phyloP scores from a whole-genome alignment of 208 protist genomes.

The Acanthamoeba sp. region DNA sequence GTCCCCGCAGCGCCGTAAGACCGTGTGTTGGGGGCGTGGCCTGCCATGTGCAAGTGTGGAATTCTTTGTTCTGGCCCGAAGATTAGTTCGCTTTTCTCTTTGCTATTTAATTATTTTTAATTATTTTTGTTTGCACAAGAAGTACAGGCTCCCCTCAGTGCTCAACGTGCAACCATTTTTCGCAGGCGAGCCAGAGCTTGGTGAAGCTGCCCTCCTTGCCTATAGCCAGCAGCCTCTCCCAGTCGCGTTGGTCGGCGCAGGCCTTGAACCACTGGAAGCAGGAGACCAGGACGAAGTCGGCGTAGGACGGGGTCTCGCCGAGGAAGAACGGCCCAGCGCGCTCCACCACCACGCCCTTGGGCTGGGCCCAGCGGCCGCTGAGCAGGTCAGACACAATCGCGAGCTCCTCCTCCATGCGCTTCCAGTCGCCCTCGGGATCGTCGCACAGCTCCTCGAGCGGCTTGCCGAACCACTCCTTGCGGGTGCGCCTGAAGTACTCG shows the following conservation, averaged over 20 bases:
- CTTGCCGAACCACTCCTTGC: constrained; percentile 48
- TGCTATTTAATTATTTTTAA: no score
- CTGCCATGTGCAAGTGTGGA: not conserved
- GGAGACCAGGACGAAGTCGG: constrained; percentile 39
- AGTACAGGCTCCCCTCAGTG: not conserved
- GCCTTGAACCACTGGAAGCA: constrained; percentile 41
- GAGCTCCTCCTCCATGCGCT: not conserved
- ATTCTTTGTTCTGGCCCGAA: not conserved
- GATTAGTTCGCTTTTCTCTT: not conserved
- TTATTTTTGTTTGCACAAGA: no score
- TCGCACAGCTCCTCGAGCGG: constrained; percentile 19
- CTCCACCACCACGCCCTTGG: not conserved
- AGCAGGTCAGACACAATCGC: constrained; percentile 54
- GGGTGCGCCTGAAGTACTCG: constrained; percentile 28
- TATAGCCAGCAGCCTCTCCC: not conserved
- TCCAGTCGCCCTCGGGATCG: constrained; percentile 24
- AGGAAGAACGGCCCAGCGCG: constrained; percentile 20
- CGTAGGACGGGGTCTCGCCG: constrained; percentile 10
- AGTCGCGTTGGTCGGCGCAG: not conserved
- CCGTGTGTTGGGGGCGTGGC: not conserved
- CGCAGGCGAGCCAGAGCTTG: constrained; percentile 37
- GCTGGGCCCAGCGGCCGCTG: not conserved
- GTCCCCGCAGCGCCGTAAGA: not conserved
- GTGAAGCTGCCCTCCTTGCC: constrained; percentile 12
- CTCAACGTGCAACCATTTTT: not conserved